Base-by-base conservation (phyloP, 768 basidiomycete genomes). In the Macrocybe gigantea region DNA sequence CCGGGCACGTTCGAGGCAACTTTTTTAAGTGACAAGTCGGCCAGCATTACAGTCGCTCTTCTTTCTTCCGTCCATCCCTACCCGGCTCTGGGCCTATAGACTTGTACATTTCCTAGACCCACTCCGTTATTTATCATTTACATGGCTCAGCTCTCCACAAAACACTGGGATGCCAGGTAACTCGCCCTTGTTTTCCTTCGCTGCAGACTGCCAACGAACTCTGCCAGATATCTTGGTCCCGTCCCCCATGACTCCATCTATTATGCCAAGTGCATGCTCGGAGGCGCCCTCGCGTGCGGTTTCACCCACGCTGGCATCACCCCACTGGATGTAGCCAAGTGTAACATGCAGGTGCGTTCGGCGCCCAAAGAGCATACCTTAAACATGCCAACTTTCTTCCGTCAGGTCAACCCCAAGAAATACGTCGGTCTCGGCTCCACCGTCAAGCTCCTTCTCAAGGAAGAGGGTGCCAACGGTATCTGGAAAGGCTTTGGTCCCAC, bases 401-500 rank as follows among this genome's bases (percentile, higher is more conserved):
- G 29, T 6, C 53, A 91, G 88, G 88, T 91, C 53, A 77, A 82
- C 74, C 83, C 88, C 12, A 55, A 56, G 48, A 90, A 91, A 65
- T 91, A 83, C 74, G 78, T 71, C 57, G 83, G 88, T 49, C 80
- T 85, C 54, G 57, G 71, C 41, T 70, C 78, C 44, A 72, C 78
- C 55, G 70, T 93, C 53, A 73, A 75, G 49, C 74, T 76, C 35
- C 81, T 93, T 61, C 46, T 87, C 47, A 79, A 78, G 37, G 89
- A 91, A 65, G 88, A 94, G 68, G 89, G 93, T 59, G 68, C 82
- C 51, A 80, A 67, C 35, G 94, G 91, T 67, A 81, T 96, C 68
- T 88, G 93, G 83, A 97, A 95, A 69, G 94, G 94, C 60, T 74
- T 96, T 63, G 89, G 89, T 34, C 94, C 94, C 46, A 97, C 94